Evolutionary conservation across 306 rosid species (phyloP), one percentile per base, ranked within the genome.

Genomic region (Casuarina cunninghamiana): DNA sequence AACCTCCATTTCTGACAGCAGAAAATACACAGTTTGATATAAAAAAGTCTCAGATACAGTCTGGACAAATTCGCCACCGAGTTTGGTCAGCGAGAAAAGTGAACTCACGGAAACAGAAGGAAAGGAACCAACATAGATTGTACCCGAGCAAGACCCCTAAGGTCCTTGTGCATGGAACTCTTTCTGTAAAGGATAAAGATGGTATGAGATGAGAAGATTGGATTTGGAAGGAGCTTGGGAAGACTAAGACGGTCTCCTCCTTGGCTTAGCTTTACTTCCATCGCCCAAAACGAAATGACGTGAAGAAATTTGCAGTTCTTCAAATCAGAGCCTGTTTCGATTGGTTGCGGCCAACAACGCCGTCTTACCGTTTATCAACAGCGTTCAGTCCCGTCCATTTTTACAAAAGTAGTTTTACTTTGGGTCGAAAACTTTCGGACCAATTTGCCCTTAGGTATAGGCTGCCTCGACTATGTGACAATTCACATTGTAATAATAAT

Each of bases 1-100:
- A 83, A 39, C 83, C 81, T 79, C 83, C 86, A 83, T 83, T 72
- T 83, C 78, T 83, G 83, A n/a, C 80, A 49, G 44, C 42, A 75
- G 16, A 35, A 71, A 39, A 75, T 4, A 10, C 49, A 17, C 3
- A 35, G 5, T 9, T 50, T 41, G 42, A 6, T 8, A 49, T 51
- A 75, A 80, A 32, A 42, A 51, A 53, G 62, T 43, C 16, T 17
- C 10, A 60, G 13, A 10, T 48, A 37, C 10, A 39, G 11, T 16
- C 65, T 66, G 44, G 39, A 50, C 45, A 32, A 42, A 32, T 10
- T 10, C 13, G 66, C 15, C 41, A 37, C 4, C 71, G 48, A 46
- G 37, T 45, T 7, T 17, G 3, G 67, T 68, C 55, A 4, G n/a
- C 43, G 2, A 77, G 46, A 16, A 42, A 32, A 32, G 7, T 61